These are phyloP conservation scores for Colletotrichum australisinense DNA, from an alignment of 2,329 filamentous ascomycete genomes.

Conservation along the genomic window DNA sequence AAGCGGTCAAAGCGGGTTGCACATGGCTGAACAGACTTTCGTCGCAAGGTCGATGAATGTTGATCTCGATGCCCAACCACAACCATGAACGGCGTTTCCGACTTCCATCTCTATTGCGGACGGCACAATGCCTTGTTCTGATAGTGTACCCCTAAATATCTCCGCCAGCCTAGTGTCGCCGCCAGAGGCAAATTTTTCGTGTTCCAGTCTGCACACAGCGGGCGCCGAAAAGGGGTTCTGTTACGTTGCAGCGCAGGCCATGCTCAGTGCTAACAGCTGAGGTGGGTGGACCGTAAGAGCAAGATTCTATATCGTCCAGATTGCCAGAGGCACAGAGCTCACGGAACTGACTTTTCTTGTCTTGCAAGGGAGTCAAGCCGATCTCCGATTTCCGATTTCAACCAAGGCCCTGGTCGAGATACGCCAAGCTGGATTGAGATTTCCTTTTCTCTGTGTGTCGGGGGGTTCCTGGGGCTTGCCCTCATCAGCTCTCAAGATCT, in stretches of 20 bases:
- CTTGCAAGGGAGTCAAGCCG: not conserved
- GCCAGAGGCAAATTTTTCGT: slow-evolving; percentile 3
- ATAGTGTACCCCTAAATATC: slow-evolving; percentile 15
- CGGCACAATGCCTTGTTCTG: slow-evolving; percentile 23
- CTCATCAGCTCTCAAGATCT: not conserved
- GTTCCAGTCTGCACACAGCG: not conserved
- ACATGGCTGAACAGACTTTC: slow-evolving; percentile 33
- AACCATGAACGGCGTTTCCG: slow-evolving; percentile 16
- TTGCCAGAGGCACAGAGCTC: not conserved
- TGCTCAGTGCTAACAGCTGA: not conserved
- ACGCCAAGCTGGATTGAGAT: not conserved
- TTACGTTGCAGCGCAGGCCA: not conserved
- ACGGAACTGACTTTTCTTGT: not conserved
- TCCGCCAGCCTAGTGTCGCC: slow-evolving; percentile 6
- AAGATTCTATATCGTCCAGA: not conserved
- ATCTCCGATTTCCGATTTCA: not conserved
- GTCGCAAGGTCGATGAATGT: slow-evolving; percentile 22
- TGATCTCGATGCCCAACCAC: slow-evolving; percentile 36
- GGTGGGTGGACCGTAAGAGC: not conserved
- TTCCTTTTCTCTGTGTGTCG: not conserved
- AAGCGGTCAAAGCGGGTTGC: slow-evolving; percentile 21
- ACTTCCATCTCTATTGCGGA: not conserved
- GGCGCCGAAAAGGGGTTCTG: slow-evolving; percentile 1
- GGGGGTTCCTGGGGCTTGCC: not conserved
- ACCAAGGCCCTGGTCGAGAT: not conserved